Base-by-base conservation (phyloP, 495 filamentous ascomycete genomes). In the Trichoderma gamsii region DNA sequence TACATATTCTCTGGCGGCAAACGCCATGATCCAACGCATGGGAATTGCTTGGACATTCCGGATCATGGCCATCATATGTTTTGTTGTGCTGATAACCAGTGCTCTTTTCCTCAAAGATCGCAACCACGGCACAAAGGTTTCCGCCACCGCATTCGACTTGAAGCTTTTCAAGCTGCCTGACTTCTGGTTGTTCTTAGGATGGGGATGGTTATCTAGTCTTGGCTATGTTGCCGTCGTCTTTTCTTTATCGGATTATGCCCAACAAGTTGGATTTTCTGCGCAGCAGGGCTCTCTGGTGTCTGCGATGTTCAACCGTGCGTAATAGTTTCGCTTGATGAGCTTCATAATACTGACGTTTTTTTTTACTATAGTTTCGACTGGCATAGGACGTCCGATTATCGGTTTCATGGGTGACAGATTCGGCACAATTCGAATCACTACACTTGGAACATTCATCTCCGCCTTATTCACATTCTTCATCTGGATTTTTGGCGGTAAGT, bases 151-250 rank as follows among this genome's bases (percentile, higher is more conserved):
- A 13, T 87, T 89, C 70, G 79, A 88, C 72, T 71, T 82, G 25
- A 74, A 76, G 0, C 75, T 86, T 0, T 78, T 90, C 68, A 78
- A 76, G 63, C 80, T 84, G 27, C 77, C 77, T 4, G 84, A 90
- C 70, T 89, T 88, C 67, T 67, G 86, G 15, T 78, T 90, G 2
- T 77, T 90, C 13, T 74, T 90, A 2, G 79, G 75, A 15, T 92
- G 85, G 83, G 89, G 86, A 16, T 82, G 87, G 66, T 81, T 92
- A 70, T 86, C 81, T 69, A 87, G 90, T 81, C 78, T 91, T 11
- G 89, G 86, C 8, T 90, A 90, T 73, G 80, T 90, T 41, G 82
- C 85, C 3, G 77, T 91, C 7, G 73, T 89, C 15, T 91, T 87
- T 75, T 86, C 84, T 0, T 78, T 92, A 18, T 83, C 87, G 1